Conservation (phyloP, 208 protist genomes). For the Perkinsela sp. region DNA sequence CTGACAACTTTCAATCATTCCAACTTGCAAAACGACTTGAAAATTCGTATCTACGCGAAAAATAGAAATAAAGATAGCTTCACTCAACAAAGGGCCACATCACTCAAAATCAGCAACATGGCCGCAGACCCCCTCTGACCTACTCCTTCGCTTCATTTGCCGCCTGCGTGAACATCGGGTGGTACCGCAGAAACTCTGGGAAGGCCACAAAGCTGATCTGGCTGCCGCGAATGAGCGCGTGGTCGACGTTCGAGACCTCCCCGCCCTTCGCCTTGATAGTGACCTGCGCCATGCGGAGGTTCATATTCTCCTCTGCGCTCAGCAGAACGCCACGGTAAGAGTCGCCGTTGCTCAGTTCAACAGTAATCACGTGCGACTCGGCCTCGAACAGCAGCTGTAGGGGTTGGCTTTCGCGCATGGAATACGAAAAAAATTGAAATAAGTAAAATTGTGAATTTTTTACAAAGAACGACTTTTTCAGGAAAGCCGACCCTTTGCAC, state of each 20-base stretch:
- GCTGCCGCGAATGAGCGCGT: slow-evolving; percentile 11
- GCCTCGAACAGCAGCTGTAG: slow-evolving; percentile 25
- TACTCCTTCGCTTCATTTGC: not conserved
- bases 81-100: too few relatives aligned
- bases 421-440: not conserved
- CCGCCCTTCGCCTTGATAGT: slow-evolving; percentile 10
- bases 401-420: slow-evolving; percentile 6
- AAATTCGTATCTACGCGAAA: too few relatives aligned
- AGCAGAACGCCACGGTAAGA: slow-evolving; percentile 10
- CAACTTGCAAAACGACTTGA: too few relatives aligned
- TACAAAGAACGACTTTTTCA: not conserved
- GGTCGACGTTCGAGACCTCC: slow-evolving; percentile 6
- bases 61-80: too few relatives aligned
- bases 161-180: not conserved
- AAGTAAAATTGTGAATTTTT: slow-evolving; percentile 1
- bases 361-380: slow-evolving; percentile 12
- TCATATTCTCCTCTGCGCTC: slow-evolving; percentile 14
- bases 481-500: too few relatives aligned
- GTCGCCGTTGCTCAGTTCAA: slow-evolving; percentile 20
- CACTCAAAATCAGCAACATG: too few relatives aligned
- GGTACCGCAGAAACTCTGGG: slow-evolving; percentile 8
- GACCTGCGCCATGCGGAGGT: slow-evolving; percentile 10
- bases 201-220: slow-evolving; percentile 15
- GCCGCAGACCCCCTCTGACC: too few relatives aligned
- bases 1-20: too few relatives aligned